Evolutionary conservation across 352 stramenopile genomes (phyloP), one percentile per base, ranked within the genome.

Genomic region (Phytophthora kernoviae): DNA sequence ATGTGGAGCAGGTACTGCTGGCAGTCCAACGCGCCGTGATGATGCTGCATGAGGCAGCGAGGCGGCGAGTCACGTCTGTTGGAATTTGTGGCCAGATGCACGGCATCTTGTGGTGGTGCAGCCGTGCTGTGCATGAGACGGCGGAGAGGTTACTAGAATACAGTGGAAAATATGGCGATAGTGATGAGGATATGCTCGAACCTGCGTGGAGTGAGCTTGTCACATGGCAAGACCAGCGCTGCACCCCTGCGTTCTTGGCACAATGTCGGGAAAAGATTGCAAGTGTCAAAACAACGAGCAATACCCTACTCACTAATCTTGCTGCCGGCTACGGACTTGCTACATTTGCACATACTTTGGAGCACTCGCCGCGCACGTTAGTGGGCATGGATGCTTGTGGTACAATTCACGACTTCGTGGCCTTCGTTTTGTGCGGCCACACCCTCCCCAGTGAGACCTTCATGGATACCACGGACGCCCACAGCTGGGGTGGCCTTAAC

Each of bases 31-130:
- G 26, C 5, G 76, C 67, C 2, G 51, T 90, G 18, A 43, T 33
- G 5, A 40, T 59, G 60, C 52, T 91, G 11, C 74, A 78, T 1
- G 51, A 36, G 20, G 42, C 58, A 20, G 27, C 54, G 27, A 49
- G 75, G 22, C 34, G 41, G 21, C 58, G 64, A 17, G 37, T 88
- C 18, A 48, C 49, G 20, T 81, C 73, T 0, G 55, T 94, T 30
- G 81, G 80, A 4, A 82, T 94, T 54, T 94, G 86, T 32, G 85
- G 85, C 36, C 85, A 94, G 84, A 94, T 94, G 86, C 86, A 94
- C 44, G 86, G 86, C 5, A 93, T 94, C 43, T 64, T 93, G 39
- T 94, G 86, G 86, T 94, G 86, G 86, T 75, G 69, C 26, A 77
- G 77, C 21, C 73, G 64, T 2, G 64, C 68, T 0, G 77, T 89